Base-by-base conservation (phyloP, 176 grass and related monocot genomes). In the Oryza glumipatula region DNA sequence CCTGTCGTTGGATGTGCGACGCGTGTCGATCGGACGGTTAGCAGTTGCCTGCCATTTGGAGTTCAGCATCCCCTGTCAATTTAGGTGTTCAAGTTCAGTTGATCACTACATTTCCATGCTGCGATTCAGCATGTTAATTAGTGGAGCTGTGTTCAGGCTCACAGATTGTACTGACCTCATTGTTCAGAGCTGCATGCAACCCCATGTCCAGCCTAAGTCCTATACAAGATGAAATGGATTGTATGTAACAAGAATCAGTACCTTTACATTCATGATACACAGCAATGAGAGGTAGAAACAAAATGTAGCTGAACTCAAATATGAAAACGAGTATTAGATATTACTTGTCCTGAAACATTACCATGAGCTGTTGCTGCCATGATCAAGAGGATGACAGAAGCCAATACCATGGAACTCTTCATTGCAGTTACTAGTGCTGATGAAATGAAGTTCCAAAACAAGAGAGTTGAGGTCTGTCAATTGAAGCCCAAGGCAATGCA, bases 191-290 rank as follows among this genome's bases (percentile, higher is more conserved):
- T 47, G 49, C 26, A 76, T 47, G 79, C 11, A 47, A 33, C 13
- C 79, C 28, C 41, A 68, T 39, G 66, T 88, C 72, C 10, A 77
- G 26, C 65, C 79, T 58, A 36, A 61, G 9, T 39, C 79, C 86
- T 88, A 36, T 1, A 15, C 39, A 58, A 1, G 43, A 11, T 8
- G 13, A 2, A 76, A 39, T 15, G 10, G 12, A 60, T 46, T 24
- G 14, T 35, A 10, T 19, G 14, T 35, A 10, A 14, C 0, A 46
- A 49, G 14, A 68, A 49, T 51, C 67, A 64, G 6, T 16, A n/a
- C 13, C 16, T 58, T 58, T 8, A 80, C 1, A 8, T 69, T 6
- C 2, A 7, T 35, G 3, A 24, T 35, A 33, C 41, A 8, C 15
- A 14, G 26, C 39, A 19, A 30, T 12, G 24, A n/a, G 43, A 48